Conservation (phyloP, 352 stramenopile genomes). For the Globisporangium barbulae region DNA sequence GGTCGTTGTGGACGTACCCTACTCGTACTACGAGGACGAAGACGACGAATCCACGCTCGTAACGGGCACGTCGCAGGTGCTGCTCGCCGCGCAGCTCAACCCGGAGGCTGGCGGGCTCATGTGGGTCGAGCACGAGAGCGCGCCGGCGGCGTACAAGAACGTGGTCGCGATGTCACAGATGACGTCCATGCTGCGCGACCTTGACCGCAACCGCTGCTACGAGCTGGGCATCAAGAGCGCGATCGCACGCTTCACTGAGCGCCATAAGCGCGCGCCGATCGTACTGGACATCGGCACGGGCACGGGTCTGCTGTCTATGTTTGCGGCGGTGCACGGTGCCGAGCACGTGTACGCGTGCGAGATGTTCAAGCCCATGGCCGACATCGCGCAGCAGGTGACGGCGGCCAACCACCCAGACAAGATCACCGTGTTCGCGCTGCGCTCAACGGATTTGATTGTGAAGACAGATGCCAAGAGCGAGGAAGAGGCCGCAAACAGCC, state of each 20-base stretch:
- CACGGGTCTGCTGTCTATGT: conserved; percentile 84
- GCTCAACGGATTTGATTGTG: conserved; percentile 72
- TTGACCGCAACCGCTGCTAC: conserved; percentile 76
- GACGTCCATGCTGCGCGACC: conserved; percentile 84
- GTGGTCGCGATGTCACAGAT: conserved; percentile 86
- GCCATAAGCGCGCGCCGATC: conserved; percentile 42
- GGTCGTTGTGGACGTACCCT: conserved; percentile 78
- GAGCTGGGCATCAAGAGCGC: conserved; percentile 61
- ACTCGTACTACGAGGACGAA: conserved; percentile 72
- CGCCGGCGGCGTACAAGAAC: conserved; percentile 71
- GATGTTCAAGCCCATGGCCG: conserved; percentile 85
- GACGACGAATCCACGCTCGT: conserved; percentile 52
- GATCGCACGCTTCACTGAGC: conserved; percentile 49
- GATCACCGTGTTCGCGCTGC: conserved; percentile 75
- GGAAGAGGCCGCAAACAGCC: conserved; percentile 9
- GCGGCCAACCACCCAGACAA: conserved; percentile 58
- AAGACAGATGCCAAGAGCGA: conserved; percentile 6
- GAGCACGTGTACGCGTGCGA: conserved; percentile 91
- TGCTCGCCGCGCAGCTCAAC: conserved; percentile 72
- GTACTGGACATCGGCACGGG: conserved; percentile 84
- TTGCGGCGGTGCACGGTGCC: conserved; percentile 82
- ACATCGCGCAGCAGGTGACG: conserved; percentile 74
- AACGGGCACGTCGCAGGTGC: conserved; percentile 59
- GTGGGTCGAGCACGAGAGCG: conserved; percentile 70
- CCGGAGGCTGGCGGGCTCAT: conserved; percentile 69